Evolutionary conservation across 495 filamentous ascomycete genomes (phyloP).

Genomic region (Barbatosphaeria neglecta): DNA sequence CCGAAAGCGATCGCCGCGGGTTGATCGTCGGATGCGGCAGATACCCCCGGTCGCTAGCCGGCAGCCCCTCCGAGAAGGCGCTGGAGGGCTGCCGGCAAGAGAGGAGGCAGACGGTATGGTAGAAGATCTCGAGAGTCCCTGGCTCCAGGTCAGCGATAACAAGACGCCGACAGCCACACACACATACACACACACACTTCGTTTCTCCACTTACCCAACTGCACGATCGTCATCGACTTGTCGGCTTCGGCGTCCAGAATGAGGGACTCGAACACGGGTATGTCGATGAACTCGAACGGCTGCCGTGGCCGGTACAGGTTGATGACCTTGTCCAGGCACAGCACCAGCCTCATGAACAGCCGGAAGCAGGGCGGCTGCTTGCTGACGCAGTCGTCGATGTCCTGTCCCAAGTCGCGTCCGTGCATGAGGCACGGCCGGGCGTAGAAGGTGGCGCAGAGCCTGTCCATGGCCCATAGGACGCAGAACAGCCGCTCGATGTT

Average conservation of each 20-base stretch:
- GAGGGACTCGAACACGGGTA: conserved; percentile 58
- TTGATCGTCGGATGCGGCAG: conserved; percentile 44
- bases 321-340: conserved; percentile 53
- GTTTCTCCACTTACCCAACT: conserved; percentile 43
- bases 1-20: conserved; percentile 49
- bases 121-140: conserved; percentile 57
- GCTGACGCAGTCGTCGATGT: conserved; percentile 39
- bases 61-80: conserved; percentile 12
- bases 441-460: conserved; percentile 47
- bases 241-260: conserved; percentile 34
- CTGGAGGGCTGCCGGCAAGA: conserved; percentile 28
- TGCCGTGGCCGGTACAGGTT: conserved; percentile 52
- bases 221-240: conserved; percentile 21
- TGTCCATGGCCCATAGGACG: conserved; percentile 54
- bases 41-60: conserved; percentile 24
- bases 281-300: conserved; percentile 35
- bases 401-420: conserved; percentile 28
- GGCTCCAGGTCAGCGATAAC: too few species aligned
- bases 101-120: conserved; percentile 58
- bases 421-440: conserved; percentile 37
- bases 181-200: too few species aligned
- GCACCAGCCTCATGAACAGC: conserved; percentile 32
- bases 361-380: conserved; percentile 31
- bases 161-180: too few species aligned
- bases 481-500: conserved; percentile 39